phyloP scores from a whole-genome alignment of 2,329 filamentous ascomycete genomes.

The Tolypocladium inflatum region DNA sequence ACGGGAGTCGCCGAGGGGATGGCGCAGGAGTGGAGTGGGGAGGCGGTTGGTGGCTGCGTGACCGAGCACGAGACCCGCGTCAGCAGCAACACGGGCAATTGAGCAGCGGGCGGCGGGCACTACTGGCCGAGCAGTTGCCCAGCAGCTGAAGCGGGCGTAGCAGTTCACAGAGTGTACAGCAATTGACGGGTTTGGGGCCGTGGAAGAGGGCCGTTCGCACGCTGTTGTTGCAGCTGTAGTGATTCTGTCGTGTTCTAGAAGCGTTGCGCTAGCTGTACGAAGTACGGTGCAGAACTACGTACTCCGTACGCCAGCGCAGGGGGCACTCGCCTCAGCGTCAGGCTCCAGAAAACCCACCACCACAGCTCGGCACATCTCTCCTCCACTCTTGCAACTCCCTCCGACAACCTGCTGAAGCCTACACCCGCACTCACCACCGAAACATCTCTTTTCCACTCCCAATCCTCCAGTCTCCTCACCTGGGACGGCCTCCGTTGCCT shows the following conservation, averaged over 20 bases:
- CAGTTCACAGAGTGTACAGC: not conserved
- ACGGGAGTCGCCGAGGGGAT: not conserved
- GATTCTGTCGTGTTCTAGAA: conserved; percentile 20
- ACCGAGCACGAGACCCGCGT: not conserved
- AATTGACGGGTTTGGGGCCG: not conserved
- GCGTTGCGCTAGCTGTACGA: conserved; percentile 1
- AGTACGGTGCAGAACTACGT: too few relatives aligned
- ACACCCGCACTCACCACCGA: not conserved
- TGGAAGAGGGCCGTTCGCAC: not conserved
- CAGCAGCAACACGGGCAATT: not conserved
- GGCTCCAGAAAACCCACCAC: not conserved
- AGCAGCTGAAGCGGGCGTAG: not conserved
- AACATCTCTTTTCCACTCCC: not conserved
- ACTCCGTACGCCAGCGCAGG: not conserved
- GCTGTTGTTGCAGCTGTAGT: not conserved
- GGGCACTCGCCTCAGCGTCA: not conserved
- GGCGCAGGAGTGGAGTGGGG: not conserved
- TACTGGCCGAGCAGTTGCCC: not conserved
- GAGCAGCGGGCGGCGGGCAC: not conserved
- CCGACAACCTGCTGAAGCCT: not conserved
- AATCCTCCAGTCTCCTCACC: not conserved
- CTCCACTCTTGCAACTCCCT: not conserved
- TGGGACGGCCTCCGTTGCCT: not conserved
- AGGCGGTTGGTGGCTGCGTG: not conserved
- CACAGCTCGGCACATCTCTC: not conserved